Evolutionary conservation across 1,139 yeast species (phyloP), one percentile per base, ranked within the genome.

Genomic region (Zygotorulaspora mrakii): DNA sequence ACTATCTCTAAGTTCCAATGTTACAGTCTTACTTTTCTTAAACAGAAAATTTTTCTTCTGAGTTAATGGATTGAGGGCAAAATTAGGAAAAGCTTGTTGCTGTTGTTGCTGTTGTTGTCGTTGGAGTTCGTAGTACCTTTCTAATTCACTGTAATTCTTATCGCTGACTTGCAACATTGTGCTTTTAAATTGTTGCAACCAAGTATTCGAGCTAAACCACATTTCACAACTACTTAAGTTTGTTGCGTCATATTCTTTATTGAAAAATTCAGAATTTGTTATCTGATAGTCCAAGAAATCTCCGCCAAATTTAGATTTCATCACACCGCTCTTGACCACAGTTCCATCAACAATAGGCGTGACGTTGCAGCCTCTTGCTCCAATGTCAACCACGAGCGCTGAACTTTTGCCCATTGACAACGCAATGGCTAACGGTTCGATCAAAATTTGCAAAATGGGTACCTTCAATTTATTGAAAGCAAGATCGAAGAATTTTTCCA

Each of bases 341-440:
- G 75, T 73, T 18, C 91, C 94, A 54, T 82, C 88, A 47, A 78
- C 67, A 22, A 83, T 71, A 10, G 91, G 89, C 0, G 88, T 81
- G 5, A 82, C 79, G 33, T 77, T 71, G 17, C 79, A 70, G 2
- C 74, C 72, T 16, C 78, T 67, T 1, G 81, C 70, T 2, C 89
- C 91, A 32, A 83, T 61, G 54, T 83, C 89, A 25, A 83, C 71
- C 14, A 82, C 82, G 44, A 83, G 66, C 4, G 86, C 83, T 9
- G 80, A 76, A 14, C 80, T 70, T 53, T 76, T 76, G 3, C 88
- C 87, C 52, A 79, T 70, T 23, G 85, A 79, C 55, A 80, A 79
- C 13, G 84, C 73, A 39, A 81, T 79, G 21, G 85, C 80, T 44
- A 83, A 61, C 3, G 89, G 89, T 33, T 79, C 75, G 55, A 81